Conservation (phyloP, 768 basidiomycete genomes). For the Boletellus ananas region DNA sequence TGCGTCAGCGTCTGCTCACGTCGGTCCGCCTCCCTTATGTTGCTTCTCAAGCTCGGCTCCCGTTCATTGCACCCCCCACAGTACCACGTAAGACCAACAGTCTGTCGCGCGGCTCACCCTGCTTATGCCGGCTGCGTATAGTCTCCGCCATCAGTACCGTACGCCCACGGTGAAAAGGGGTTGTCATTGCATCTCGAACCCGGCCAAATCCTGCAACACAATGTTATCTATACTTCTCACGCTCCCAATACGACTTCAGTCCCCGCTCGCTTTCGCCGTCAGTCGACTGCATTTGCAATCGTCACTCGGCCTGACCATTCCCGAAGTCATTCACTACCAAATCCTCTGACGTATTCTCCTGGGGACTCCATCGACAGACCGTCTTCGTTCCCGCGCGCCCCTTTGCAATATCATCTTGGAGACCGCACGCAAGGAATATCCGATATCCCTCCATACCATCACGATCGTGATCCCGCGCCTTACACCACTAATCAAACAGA, state of each 20-base stretch:
- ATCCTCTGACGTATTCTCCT: background rate
- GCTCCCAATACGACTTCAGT: background rate
- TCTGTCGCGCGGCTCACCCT: background rate
- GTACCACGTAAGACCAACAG: conserved; percentile 17
- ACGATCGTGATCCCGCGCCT: conserved; percentile 9
- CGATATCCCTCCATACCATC: conserved; percentile 5
- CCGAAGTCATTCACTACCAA: conserved; percentile 14
- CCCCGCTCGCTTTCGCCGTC: conserved; percentile 5
- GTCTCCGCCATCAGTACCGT: conserved; percentile 7
- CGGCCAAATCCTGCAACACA: conserved; percentile 53
- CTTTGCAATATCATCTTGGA: conserved; percentile 13
- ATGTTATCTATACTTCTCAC: conserved; percentile 12
- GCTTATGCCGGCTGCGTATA: conserved; percentile 11
- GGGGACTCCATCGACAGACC: background rate
- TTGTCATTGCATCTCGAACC: conserved; percentile 50
- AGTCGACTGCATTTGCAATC: background rate
- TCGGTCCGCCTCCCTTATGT: conserved; percentile 5
- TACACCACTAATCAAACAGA: conserved; percentile 12
- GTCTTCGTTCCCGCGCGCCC: conserved; percentile 6
- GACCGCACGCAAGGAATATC: conserved; percentile 8
- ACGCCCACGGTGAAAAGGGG: conserved; percentile 18
- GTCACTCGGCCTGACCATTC: conserved; percentile 6
- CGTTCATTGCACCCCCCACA: conserved; percentile 8
- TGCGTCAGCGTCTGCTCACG: conserved; percentile 14
- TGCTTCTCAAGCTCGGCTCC: conserved; percentile 11